A percentile compares a stretch with the other conserved stretches of the same genome.
Evolutionary conservation across 805 yeast species (phyloP).

Genomic region (Kluyveromyces wickerhamii): DNA sequence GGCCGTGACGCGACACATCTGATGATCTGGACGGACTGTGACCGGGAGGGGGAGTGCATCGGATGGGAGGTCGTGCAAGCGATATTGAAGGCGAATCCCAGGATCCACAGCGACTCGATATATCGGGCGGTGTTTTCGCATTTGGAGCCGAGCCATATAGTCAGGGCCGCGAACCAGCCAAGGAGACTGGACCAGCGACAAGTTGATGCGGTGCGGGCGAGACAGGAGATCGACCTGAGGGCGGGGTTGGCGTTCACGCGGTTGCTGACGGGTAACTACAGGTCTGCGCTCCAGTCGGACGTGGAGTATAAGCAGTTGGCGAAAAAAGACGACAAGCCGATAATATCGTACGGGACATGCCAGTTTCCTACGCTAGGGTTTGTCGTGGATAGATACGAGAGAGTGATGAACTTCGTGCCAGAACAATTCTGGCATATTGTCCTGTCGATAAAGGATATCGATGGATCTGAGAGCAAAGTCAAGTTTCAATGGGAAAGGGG

Average conservation of each 20-base stretch:
- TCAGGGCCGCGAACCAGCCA: conserved; percentile 68
- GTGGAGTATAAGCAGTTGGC: conserved; percentile 8
- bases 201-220: conserved; percentile 76
- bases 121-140: conserved; percentile 85
- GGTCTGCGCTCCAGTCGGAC: conserved; percentile 15
- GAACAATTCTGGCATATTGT: conserved; percentile 78
- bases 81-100: conserved; percentile 42
- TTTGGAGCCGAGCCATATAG: conserved; percentile 65
- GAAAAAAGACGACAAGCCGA: conserved; percentile 15
- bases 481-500: conserved; percentile 65
- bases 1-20: conserved; percentile 52
- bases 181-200: conserved; percentile 52
- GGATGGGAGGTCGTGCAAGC: conserved; percentile 74
- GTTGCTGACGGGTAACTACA: conserved; percentile 47
- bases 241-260: conserved; percentile 89
- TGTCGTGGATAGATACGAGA: conserved; percentile 81
- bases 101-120: conserved; percentile 40
- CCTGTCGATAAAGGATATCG: conserved; percentile 40
- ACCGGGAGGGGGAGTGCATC: conserved; percentile 90
- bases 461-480: conserved; percentile 27
- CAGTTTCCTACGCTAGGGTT: conserved; percentile 97
- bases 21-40: conserved; percentile 99
- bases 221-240: conserved; percentile 82
- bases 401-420: conserved; percentile 61
- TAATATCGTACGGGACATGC: conserved; percentile 79